Evolutionary conservation across 306 rosid genomes (phyloP).

Genomic region (Quercus rubra): DNA sequence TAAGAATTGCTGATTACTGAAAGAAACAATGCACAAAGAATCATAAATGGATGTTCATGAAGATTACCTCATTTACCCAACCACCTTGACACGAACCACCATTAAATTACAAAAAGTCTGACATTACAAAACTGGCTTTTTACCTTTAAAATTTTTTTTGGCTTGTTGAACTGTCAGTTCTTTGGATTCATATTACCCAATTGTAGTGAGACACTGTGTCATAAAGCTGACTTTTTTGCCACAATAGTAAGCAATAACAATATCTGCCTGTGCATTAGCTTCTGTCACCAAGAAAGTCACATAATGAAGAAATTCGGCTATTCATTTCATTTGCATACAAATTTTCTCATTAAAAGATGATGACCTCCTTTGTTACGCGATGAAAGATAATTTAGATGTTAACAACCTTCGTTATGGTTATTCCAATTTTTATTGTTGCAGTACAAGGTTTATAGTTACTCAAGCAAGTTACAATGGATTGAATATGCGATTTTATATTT

Average conservation of each 20-base stretch:
- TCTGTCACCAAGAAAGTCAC: background rate
- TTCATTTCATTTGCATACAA: background rate
- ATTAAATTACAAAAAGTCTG: background rate
- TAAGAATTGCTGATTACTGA: background rate
- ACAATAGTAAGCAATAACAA: background rate
- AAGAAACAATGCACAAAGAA: background rate
- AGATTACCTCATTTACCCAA: background rate
- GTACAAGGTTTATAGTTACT: background rate
- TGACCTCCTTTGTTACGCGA: background rate
- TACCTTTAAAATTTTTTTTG: too few relatives aligned
- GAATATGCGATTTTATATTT: slow-evolving; percentile 1
- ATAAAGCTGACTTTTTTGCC: background rate
- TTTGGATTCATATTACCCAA: background rate
- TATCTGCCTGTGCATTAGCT: background rate
- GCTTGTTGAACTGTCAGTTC: background rate
- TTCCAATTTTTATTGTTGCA: background rate
- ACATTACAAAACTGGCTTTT: background rate
- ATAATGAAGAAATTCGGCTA: background rate
- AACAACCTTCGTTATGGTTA: background rate
- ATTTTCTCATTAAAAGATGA: background rate
- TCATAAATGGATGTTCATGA: background rate
- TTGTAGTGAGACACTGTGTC: background rate
- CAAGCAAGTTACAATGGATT: background rate
- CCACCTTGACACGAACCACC: background rate
- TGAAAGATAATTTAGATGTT: background rate